These are phyloP conservation scores for Periconia sp. DNA, from an alignment of 2,329 filamentous ascomycete species.

Conservation along the genomic window DNA sequence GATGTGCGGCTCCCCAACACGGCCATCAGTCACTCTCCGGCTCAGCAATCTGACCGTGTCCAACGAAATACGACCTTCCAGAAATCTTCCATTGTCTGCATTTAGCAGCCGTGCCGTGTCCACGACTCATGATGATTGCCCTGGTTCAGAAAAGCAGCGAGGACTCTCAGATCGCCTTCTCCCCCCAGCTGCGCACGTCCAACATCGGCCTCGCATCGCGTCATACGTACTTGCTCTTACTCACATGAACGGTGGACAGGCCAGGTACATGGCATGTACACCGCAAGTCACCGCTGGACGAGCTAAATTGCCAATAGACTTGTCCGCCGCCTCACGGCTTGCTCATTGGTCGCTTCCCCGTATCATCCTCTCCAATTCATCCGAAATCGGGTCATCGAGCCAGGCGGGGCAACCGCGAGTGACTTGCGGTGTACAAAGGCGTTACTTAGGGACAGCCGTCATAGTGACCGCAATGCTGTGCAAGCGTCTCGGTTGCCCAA, in stretches of 20 bases:
- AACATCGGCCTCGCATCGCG: constrained; percentile 11
- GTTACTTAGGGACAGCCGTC: no score
- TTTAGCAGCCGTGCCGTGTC: constrained; percentile 10
- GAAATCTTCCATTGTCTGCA: constrained; percentile 16
- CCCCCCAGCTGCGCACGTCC: constrained; percentile 5
- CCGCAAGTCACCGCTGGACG: constrained; percentile 20
- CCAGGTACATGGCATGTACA: constrained; percentile 23
- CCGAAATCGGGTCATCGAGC: constrained; percentile 5
- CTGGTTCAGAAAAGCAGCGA: constrained; percentile 1
- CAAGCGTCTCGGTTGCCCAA: no score
- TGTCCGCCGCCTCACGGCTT: not conserved
- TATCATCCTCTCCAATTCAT: constrained; percentile 1
- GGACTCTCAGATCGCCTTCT: constrained; percentile 6
- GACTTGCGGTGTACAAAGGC: constrained; percentile 25
- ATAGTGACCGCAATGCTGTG: no score
- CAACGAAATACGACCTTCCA: constrained; percentile 17
- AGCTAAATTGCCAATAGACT: no score
- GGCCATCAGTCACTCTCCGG: not conserved
- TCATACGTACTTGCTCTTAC: constrained; percentile 23
- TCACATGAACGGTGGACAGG: constrained; percentile 18
- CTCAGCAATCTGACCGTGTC: constrained; percentile 7
- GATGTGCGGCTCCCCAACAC: constrained; percentile 1
- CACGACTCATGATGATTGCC: not conserved
- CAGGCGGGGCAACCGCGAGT: constrained; percentile 6
- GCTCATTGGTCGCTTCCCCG: constrained; percentile 5